These are phyloP conservation scores for Petunia hybrid DNA, from an alignment of 305 asterid genomes.

Conservation along the genomic window DNA sequence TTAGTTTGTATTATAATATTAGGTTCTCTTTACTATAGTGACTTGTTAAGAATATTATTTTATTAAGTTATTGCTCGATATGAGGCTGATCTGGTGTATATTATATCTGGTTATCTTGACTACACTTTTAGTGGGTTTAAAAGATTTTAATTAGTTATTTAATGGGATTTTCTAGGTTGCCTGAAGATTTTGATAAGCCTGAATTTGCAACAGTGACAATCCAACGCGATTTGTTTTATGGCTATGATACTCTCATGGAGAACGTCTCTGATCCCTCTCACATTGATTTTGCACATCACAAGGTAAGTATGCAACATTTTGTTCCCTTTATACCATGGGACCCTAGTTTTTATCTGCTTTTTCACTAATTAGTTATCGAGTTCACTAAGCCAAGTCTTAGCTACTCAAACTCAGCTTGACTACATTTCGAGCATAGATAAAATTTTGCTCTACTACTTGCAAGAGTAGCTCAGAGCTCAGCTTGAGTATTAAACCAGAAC, in stretches of 20 bases:
- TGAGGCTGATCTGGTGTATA: not conserved
- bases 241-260: constrained; percentile 99
- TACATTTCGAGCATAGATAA: not conserved
- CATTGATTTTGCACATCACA: constrained; percentile 98
- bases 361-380: not conserved
- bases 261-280: constrained; percentile 99
- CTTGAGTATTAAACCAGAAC: not conserved
- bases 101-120: not conserved
- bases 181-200: constrained; percentile 90
- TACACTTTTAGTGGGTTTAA: constrained; percentile 17
- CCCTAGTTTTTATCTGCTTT: not conserved
- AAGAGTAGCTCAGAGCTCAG: not conserved
- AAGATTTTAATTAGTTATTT: constrained; percentile 30
- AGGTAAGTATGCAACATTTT: constrained; percentile 53
- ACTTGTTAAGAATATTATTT: not conserved
- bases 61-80: not conserved
- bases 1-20: not conserved
- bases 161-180: constrained; percentile 68
- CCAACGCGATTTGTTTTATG: constrained; percentile 94
- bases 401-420: not conserved
- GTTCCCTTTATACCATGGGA: not conserved
- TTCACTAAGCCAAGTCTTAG: not conserved
- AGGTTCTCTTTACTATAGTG: not conserved
- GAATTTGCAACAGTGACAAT: constrained; percentile 93
- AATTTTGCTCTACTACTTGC: not conserved